phyloP scores from a whole-genome alignment of 108 stramenopile species.

The Pseudonitzschia delicatissima region DNA sequence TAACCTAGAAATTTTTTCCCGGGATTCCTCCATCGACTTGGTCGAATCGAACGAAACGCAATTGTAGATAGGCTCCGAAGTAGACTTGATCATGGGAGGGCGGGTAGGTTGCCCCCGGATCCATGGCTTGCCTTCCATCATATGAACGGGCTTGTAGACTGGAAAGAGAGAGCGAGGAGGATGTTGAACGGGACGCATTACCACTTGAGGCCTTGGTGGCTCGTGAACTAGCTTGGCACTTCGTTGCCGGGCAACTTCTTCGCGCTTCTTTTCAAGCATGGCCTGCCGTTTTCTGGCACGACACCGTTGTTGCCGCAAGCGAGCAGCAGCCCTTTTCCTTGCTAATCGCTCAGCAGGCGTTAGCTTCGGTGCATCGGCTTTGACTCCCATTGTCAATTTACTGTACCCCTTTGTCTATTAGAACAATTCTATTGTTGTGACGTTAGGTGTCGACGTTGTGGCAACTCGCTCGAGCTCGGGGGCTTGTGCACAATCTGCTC shows the following conservation, averaged over 20 bases:
- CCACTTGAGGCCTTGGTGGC: background rate
- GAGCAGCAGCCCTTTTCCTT: constrained; percentile 34
- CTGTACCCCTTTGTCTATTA: background rate
- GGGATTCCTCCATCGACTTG: constrained; percentile 25
- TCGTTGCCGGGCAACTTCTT: constrained; percentile 3
- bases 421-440: too few species aligned
- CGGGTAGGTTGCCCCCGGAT: background rate
- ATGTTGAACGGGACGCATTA: background rate
- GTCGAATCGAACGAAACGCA: constrained; percentile 34
- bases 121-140: background rate
- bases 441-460: too few species aligned
- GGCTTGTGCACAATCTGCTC: too few species aligned
- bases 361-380: constrained; percentile 19
- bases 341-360: constrained; percentile 27
- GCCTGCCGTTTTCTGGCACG: constrained; percentile 40
- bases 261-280: constrained; percentile 21
- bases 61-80: constrained; percentile 27
- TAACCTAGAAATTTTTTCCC: background rate
- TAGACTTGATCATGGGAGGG: constrained; percentile 1
- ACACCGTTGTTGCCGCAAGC: constrained; percentile 40
- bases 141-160: background rate
- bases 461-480: too few species aligned
- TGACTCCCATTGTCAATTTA: background rate
- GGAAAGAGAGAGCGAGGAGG: background rate
- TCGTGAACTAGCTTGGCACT: background rate